phyloP scores from a whole-genome alignment of 2,329 filamentous ascomycete genomes.

The Metarhizium humberi region DNA sequence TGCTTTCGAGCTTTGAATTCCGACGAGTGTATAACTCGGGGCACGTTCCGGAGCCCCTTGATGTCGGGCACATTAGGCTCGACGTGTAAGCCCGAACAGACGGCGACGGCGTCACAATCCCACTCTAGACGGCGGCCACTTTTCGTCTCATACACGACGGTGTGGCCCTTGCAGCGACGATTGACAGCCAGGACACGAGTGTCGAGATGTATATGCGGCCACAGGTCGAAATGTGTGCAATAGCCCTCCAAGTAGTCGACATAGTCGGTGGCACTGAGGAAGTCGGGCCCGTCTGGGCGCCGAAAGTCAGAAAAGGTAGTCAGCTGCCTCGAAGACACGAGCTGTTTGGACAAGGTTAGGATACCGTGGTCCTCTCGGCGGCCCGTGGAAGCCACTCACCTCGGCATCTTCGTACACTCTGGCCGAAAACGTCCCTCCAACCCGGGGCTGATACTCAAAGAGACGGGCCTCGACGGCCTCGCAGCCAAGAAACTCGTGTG shows the following conservation, averaged over 20 bases:
- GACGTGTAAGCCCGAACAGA: constrained; percentile 33
- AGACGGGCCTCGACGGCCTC: constrained; percentile 27
- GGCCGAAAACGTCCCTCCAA: constrained; percentile 34
- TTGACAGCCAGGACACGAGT: constrained; percentile 19
- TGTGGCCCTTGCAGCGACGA: constrained; percentile 5
- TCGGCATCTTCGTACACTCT: constrained; percentile 34
- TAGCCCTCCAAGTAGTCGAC: constrained; percentile 31
- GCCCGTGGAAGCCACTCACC: constrained; percentile 9
- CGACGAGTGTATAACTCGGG: constrained; percentile 31
- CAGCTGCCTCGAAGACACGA: constrained; percentile 37
- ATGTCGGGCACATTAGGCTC: constrained; percentile 27
- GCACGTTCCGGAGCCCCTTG: constrained; percentile 24
- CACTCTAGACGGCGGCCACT: constrained; percentile 9
- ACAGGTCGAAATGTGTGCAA: constrained; percentile 26
- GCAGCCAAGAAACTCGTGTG: constrained; percentile 19
- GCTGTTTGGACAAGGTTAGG: constrained; percentile 10
- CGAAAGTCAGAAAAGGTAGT: constrained; percentile 38
- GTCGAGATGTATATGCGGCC: constrained; percentile 23
- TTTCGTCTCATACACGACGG: background rate
- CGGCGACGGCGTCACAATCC: constrained; percentile 32
- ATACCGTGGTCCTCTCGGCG: too few species aligned
- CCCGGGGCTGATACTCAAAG: constrained; percentile 29
- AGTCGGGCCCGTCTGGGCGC: constrained; percentile 26
- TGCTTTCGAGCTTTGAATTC: constrained; percentile 29
- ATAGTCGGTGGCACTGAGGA: constrained; percentile 28